Evolutionary conservation across 192 early-diverging fungal genomes (phyloP), one percentile per base, ranked within the genome.

Genomic region (Gonapodya sp.): DNA sequence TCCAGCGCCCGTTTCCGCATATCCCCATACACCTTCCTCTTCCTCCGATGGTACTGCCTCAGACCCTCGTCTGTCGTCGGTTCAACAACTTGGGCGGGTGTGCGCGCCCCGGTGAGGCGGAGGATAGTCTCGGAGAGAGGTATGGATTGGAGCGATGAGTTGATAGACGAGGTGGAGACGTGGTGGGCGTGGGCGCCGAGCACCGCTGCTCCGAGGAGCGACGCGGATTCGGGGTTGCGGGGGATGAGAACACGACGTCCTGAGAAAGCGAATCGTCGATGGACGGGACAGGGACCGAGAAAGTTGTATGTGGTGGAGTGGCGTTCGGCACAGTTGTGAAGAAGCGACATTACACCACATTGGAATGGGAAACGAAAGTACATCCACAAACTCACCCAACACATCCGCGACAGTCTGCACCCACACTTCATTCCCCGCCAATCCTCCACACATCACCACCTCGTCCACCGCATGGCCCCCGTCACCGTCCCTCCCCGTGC

Each of bases 131-230:
- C 79, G 18, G 1, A 31, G 14, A 0, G 31, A 8, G 79, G 16
- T n/a, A 2, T 36, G 18, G 82, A 18, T 0, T 1, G 31, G 24
- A 1, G 14, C 1, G n/a, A 37, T 34, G 16, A 36, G 73, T 34
- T 73, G 75, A n/a, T 79, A 18, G 31, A 78, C 73, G 18, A 81
- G 81, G 18, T 81, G 46, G 14, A 78, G 82, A 36, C 35, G 0
- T 79, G 81, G 16, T 86, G 79, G 1, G 92, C 93, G 24, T 87
- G 84, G 0, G 89, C 90, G 1, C 93, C 93, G 36, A 91, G 85
- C 2, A 93, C 84, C 0, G 93, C 92, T 0, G 93, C 89, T 14
- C 92, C 92, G 64, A 94, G 82, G 1, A 94, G 88, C 0, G 92
- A 91, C 1, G 91, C 90, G 31, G 84, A 89, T 64, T 92, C 88